Percentiles rank a stretch among this genome's conserved stretches.
Evolutionary conservation across 495 filamentous ascomycete species (phyloP).

Genomic region (Talaromyces borbonicus): DNA sequence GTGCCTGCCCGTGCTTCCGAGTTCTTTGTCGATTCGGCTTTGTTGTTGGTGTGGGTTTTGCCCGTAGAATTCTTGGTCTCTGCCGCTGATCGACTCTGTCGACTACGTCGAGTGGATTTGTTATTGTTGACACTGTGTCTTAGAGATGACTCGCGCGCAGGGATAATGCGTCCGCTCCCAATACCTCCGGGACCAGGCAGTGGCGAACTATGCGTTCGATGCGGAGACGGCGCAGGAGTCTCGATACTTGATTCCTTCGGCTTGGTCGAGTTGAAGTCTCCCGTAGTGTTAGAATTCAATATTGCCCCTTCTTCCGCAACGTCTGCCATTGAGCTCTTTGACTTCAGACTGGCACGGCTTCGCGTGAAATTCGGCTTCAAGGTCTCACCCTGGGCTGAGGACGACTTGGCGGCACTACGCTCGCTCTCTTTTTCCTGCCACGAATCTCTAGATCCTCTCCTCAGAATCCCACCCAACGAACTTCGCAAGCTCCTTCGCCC

Average conservation of each 20-base stretch:
- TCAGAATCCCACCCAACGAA: conserved; percentile 23
- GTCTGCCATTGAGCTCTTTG: conserved; percentile 36
- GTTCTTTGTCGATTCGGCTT: conserved; percentile 16
- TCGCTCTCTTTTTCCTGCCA: conserved; percentile 26
- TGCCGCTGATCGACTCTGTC: neutral
- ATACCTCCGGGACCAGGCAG: conserved; percentile 31
- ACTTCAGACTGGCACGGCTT: conserved; percentile 32
- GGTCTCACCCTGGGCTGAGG: conserved; percentile 29
- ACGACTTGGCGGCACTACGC: conserved; percentile 25
- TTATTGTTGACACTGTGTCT: conserved; percentile 41
- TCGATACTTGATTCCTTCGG: no score
- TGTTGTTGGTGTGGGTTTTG: no score
- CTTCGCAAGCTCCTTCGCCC: conserved; percentile 30
- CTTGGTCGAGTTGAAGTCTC: no score
- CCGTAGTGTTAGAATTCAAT: conserved; percentile 10
- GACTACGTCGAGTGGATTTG: conserved; percentile 27
- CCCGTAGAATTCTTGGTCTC: no score
- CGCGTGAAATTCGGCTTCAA: conserved; percentile 27
- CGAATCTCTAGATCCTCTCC: conserved; percentile 31
- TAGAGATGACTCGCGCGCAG: conserved; percentile 57
- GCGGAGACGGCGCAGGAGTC: no score
- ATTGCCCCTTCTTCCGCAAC: conserved; percentile 29
- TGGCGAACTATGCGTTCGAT: conserved; percentile 6
- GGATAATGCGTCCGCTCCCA: conserved; percentile 46
- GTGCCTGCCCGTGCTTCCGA: conserved; percentile 25